Evolutionary conservation across 441 rosid genomes (phyloP), one percentile per base, ranked within the genome.

Genomic region (Iberis amara): DNA sequence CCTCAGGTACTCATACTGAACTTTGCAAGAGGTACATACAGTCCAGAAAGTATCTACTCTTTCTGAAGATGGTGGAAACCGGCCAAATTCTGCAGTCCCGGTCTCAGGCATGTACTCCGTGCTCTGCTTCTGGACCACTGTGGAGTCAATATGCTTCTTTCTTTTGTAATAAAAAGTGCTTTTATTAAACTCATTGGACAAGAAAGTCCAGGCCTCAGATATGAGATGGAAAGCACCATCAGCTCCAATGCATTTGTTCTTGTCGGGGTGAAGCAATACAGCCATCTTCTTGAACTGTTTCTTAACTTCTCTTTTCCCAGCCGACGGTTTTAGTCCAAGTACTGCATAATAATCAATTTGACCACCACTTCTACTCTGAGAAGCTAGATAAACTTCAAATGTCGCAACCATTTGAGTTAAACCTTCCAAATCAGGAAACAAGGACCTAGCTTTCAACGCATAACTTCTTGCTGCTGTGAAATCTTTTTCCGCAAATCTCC

Each of bases 41-140:
- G 99, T 92, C 99, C 99, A 92, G 75, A 92, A 92, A 43, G 94
- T 92, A 73, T 92, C 96, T 39, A 83, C 83, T 30, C 89, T 77
- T 32, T 69, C 68, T 45, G 80, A 86, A 36, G 92, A 38, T 12
- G 72, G 41, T 4, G 94, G 62, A n/a, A 70, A 69, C 68, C 72
- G 76, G 59, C 78, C 73, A 66, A 68, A 74, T 45, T 50, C 79
- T 56, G 59, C 65, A 35, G 64, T 64, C 24, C 80, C 95, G 45
- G 77, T 30, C 51, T 67, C 57, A 39, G 52, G 5, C 35, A 65
- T 21, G n/a, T 85, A 83, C 51, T 65, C 70, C 6, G 65, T 55
- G 67, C 66, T 11, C 79, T 72, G 78, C 47, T 78, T 70, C 72
- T 84, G 88, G 59, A 66, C 76, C 64, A 67, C 81, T n/a, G 73